A percentile compares a stretch with the other conserved stretches of the same genome.
Evolutionary conservation across 2,329 filamentous ascomycete genomes (phyloP).

Genomic region (Xylaria digitata): DNA sequence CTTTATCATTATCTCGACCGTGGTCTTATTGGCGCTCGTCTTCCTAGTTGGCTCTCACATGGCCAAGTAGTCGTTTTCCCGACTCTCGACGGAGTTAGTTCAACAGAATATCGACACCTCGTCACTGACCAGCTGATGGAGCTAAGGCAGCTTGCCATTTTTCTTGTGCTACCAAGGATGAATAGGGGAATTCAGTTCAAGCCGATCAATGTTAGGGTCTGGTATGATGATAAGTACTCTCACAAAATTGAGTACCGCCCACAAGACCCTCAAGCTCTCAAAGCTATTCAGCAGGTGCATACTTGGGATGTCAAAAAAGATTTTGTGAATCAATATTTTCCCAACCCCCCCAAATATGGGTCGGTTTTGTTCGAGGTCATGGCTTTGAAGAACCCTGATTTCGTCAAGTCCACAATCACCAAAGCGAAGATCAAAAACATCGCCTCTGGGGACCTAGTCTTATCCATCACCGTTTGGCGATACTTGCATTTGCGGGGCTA

Average conservation of each 20-base stretch:
- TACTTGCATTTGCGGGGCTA: slow-evolving; percentile 92
- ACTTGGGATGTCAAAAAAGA: slow-evolving; percentile 80
- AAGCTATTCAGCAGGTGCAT: slow-evolving; percentile 57
- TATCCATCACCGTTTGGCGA: slow-evolving; percentile 82
- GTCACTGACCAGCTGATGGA: slow-evolving; percentile 79
- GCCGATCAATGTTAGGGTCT: slow-evolving; percentile 80
- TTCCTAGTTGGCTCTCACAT: slow-evolving; percentile 85
- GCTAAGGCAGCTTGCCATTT: slow-evolving; percentile 79
- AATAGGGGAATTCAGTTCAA: slow-evolving; percentile 87
- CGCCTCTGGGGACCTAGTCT: slow-evolving; percentile 72
- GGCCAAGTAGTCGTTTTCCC: slow-evolving; percentile 81
- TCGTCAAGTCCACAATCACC: slow-evolving; percentile 75
- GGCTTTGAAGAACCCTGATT: slow-evolving; percentile 75
- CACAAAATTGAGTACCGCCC: slow-evolving; percentile 73
- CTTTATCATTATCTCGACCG: slow-evolving; percentile 89
- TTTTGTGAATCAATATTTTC: slow-evolving; percentile 61
- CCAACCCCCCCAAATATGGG: slow-evolving; percentile 57
- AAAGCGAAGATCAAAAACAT: slow-evolving; percentile 70
- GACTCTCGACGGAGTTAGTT: slow-evolving; percentile 85
- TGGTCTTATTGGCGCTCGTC: slow-evolving; percentile 80
- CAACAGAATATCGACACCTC: slow-evolving; percentile 82
- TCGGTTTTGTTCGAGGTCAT: slow-evolving; percentile 70
- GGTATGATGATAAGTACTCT: slow-evolving; percentile 80
- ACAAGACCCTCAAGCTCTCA: slow-evolving; percentile 56
- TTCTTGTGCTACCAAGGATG: slow-evolving; percentile 81